Percentiles rank a stretch among this genome's conserved stretches.
Conservation (phyloP, 2,329 filamentous ascomycete species). For the Chaetomium olivaceum region DNA sequence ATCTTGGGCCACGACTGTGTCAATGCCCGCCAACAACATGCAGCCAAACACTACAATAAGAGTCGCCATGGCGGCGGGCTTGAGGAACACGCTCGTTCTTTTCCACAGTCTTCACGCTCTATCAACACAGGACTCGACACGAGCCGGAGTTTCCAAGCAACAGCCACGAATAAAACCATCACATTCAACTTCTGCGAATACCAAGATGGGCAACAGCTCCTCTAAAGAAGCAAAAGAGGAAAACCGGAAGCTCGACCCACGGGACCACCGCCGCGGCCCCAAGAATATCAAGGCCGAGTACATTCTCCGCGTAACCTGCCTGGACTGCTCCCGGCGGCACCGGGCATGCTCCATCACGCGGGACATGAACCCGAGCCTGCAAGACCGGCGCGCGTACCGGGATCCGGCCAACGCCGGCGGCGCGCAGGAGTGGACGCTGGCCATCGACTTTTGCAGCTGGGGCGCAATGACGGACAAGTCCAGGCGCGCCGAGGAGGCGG, state of each 20-base stretch:
- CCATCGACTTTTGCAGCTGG: neutral
- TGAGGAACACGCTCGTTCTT: conserved; percentile 23
- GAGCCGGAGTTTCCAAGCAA: conserved; percentile 1
- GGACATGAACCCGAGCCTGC: neutral
- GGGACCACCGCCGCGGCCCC: neutral
- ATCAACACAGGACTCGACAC: conserved; percentile 15
- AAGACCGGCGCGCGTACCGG: neutral
- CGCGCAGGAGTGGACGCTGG: neutral
- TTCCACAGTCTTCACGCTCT: conserved; percentile 20
- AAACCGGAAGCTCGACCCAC: neutral
- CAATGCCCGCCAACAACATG: neutral
- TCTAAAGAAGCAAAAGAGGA: neutral
- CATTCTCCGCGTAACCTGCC: neutral
- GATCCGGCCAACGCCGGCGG: neutral
- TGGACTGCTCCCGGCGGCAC: neutral
- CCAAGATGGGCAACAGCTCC: conserved; percentile 13
- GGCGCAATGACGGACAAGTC: neutral
- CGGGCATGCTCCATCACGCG: neutral
- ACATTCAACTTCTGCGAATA: too few species aligned
- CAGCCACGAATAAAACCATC: neutral
- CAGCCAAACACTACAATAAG: conserved; percentile 18
- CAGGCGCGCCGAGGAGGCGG: neutral
- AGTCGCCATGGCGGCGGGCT: conserved; percentile 24
- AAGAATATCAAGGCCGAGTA: neutral
- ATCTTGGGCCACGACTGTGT: conserved; percentile 5